Base-by-base conservation (phyloP, 2,329 filamentous ascomycete genomes). In the Cercospora sp. region DNA sequence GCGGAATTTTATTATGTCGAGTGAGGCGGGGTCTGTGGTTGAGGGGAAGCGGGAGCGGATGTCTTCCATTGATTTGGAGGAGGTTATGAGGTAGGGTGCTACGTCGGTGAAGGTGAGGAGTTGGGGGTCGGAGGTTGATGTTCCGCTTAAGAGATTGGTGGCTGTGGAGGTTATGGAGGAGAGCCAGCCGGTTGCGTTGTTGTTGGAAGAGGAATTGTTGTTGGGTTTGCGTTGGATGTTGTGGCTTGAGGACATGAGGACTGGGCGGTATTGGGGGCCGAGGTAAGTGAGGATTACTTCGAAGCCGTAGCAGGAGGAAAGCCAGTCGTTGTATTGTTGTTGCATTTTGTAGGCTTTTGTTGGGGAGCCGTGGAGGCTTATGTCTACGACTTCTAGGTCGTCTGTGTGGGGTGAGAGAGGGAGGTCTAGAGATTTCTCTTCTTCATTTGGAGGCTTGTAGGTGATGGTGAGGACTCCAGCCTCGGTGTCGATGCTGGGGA, bases 1-100 rank as follows among this genome's bases (percentile, higher is more conserved):
- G 3, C 82, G 76, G 72, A 83, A 83, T 66, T 84, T 84, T 5
- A 78, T 79, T 9, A 84, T 79, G 68, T 84, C 81, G 77, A 70
- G 3, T 26, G 13, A 5, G 34, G 7, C 8, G 66, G 13, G 55
- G 30, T 32, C 63, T 59, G 77, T 71, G 12, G 75, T 78, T 0
- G 76, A 75, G 0, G 77, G 73, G 0, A 84, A 74, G 5, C 80
- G 75, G 7, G 72, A 67, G 37, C 86, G 87, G 58, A 96, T 86
- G 72, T 91, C 85, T 21, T 83, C 80, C n/a, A 94, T 84, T 1
- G 91, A 95, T 2, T 87, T 85, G 69, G 89, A 84, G 0, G 89
- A 91, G 5, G 90, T 85, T 26, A 97, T 79, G 13, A 97, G 85
- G 77, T 91, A 91, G 0, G 92, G 90, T 1, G 91, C 91, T 70